Conservation (phyloP, 495 filamentous ascomycete genomes). For the Cercophora samala region DNA sequence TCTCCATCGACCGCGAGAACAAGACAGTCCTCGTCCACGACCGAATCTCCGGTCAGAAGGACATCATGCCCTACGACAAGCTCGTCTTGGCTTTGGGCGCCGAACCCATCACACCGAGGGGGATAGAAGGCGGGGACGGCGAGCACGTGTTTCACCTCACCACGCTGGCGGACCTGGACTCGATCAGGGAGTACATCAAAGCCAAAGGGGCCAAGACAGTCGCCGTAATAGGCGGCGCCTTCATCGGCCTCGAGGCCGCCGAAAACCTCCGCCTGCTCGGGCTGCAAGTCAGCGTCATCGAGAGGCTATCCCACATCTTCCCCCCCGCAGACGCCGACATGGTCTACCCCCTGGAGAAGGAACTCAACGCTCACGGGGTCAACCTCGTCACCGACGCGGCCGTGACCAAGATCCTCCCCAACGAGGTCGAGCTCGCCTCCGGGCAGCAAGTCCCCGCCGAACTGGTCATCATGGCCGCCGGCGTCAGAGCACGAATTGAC, state of each 20-base stretch:
- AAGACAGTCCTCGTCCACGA: constrained; percentile 4
- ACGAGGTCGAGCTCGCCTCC: background rate
- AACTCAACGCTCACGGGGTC: constrained; percentile 26
- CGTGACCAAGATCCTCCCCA: constrained; percentile 11
- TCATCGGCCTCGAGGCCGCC: constrained; percentile 37
- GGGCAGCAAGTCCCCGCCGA: constrained; percentile 19
- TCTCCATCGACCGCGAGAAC: constrained; percentile 14
- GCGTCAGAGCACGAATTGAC: constrained; percentile 25
- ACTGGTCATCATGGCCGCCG: constrained; percentile 26
- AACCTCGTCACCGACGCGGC: constrained; percentile 21
- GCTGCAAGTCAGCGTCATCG: constrained; percentile 25
- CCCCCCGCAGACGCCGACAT: constrained; percentile 32
- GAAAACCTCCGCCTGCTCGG: constrained; percentile 23
- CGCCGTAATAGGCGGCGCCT: constrained; percentile 33
- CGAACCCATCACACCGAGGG: constrained; percentile 20
- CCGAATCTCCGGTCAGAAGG: background rate
- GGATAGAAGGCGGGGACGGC: constrained; percentile 17
- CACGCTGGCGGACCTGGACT: constrained; percentile 30
- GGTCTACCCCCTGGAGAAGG: constrained; percentile 26
- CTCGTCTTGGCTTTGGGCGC: constrained; percentile 31
- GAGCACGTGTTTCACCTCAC: constrained; percentile 31
- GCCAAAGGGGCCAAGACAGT: constrained; percentile 15
- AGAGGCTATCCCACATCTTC: constrained; percentile 30
- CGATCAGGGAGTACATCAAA: constrained; percentile 21
- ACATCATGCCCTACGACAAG: constrained; percentile 28